phyloP scores from a whole-genome alignment of 2,329 filamentous ascomycete genomes.

The Fusarium nygamai region DNA sequence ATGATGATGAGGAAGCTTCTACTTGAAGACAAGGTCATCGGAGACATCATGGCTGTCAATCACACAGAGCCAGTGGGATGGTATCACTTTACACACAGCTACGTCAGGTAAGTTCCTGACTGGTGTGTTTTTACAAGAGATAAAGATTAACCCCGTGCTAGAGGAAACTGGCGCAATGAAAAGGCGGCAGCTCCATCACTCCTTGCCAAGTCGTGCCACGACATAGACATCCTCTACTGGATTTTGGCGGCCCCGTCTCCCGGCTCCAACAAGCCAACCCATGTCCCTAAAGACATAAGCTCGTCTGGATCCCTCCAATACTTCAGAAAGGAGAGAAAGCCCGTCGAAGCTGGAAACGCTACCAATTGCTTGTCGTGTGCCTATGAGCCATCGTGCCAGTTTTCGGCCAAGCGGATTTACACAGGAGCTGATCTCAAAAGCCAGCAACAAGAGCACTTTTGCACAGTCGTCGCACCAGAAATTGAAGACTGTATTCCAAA shows the following conservation, averaged over 20 bases:
- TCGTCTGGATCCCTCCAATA: background rate
- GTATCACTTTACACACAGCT: background rate
- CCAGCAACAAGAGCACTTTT: background rate
- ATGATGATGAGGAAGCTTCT: background rate
- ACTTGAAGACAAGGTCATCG: background rate
- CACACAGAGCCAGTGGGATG: background rate
- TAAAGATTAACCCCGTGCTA: background rate
- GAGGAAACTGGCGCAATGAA: background rate
- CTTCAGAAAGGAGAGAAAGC: background rate
- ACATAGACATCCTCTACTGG: background rate
- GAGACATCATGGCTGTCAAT: background rate
- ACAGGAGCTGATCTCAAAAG: background rate
- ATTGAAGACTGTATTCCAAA: background rate
- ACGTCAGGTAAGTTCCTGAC: background rate
- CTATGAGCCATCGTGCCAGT: background rate
- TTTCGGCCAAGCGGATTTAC: background rate
- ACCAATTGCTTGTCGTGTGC: background rate
- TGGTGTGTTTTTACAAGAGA: rapidly evolving
- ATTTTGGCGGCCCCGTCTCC: background rate
- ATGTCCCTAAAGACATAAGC: background rate
- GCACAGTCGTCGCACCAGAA: background rate
- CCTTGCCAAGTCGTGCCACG: background rate
- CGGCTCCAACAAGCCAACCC: background rate
- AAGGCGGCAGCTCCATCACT: background rate
- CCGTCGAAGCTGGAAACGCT: background rate